These are phyloP conservation scores for Stachybotrys chartarum DNA, from an alignment of 2,329 filamentous ascomycete species.

Conservation along the genomic window DNA sequence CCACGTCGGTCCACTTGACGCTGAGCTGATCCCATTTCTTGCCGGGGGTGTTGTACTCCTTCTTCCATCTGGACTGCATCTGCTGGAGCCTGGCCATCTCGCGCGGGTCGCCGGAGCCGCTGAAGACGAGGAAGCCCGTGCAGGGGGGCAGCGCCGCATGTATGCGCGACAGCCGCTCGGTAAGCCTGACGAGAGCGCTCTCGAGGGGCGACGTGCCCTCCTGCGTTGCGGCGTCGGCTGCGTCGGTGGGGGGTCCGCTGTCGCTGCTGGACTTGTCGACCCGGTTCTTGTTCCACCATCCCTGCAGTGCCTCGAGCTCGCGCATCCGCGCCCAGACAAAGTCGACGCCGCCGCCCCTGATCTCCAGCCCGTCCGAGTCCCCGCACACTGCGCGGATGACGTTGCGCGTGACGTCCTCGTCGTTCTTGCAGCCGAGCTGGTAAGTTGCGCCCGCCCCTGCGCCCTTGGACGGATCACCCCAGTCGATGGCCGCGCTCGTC, in stretches of 20 bases:
- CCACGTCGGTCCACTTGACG: conserved; percentile 61
- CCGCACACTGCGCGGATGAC: conserved; percentile 53
- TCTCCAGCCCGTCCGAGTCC: conserved; percentile 48
- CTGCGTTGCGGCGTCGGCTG: conserved; percentile 2
- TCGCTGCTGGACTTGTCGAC: conserved; percentile 25
- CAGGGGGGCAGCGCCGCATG: conserved; percentile 54
- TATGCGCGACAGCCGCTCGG: conserved; percentile 45
- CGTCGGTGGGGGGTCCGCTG: conserved; percentile 23
- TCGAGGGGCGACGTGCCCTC: conserved; percentile 30
- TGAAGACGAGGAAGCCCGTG: conserved; percentile 58
- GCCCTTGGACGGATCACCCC: conserved; percentile 67
- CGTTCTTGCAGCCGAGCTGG: conserved; percentile 49
- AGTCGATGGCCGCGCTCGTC: conserved; percentile 75
- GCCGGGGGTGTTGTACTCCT: conserved; percentile 56
- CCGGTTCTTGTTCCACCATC: conserved; percentile 60
- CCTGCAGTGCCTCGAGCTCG: conserved; percentile 57
- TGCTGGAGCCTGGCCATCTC: conserved; percentile 56
- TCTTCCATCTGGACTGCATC: conserved; percentile 52
- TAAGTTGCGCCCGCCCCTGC: conserved; percentile 49
- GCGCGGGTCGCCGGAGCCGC: conserved; percentile 60
- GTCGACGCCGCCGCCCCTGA: conserved; percentile 54
- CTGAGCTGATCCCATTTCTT: conserved; percentile 60
- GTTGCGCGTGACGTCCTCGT: conserved; percentile 49
- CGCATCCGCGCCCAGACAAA: conserved; percentile 62
- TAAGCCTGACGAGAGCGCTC: conserved; percentile 35